Percentiles rank a stretch among this genome's conserved stretches.
phyloP scores from a whole-genome alignment of 345 rosid species.

The Eucalyptus tenuipes region DNA sequence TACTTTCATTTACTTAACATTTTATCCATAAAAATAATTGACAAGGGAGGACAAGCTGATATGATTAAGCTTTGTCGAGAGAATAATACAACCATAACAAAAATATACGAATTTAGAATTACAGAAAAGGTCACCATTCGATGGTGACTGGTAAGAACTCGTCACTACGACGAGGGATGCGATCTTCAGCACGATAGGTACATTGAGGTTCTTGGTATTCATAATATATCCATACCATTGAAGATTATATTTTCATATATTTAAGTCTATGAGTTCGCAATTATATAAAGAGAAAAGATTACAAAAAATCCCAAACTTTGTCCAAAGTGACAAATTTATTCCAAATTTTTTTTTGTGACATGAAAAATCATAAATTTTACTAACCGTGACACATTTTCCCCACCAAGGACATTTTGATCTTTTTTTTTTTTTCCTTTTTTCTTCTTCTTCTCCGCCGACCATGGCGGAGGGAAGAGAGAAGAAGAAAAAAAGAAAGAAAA shows the following conservation, averaged over 20 bases:
- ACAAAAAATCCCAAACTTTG: rapidly evolving
- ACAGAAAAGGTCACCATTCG: background rate
- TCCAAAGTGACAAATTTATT: rapidly evolving
- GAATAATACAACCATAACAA: background rate
- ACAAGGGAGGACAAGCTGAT: background rate
- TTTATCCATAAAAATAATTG: background rate
- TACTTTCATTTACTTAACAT: too few relatives aligned
- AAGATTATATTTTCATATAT: background rate
- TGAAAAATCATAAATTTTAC: rapidly evolving
- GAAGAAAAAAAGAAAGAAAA: too few relatives aligned
- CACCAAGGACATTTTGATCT: rapidly evolving
- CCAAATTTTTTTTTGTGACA: rapidly evolving
- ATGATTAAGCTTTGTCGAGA: background rate
- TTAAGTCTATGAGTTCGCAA: background rate
- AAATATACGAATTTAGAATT: background rate
- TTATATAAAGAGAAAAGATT: background rate
- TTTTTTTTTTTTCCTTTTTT: too few relatives aligned
- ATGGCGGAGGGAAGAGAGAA: too few relatives aligned
- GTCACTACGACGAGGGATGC: background rate
- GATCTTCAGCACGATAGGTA: background rate
- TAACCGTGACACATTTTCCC: rapidly evolving
- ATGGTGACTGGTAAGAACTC: background rate
- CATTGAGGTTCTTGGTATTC: background rate
- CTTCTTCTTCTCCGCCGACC: rapidly evolving
- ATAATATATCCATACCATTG: background rate